Percentiles rank a stretch among this genome's conserved stretches.
Evolutionary conservation across 345 rosid species (phyloP).

Genomic region (Acer yangbiense): DNA sequence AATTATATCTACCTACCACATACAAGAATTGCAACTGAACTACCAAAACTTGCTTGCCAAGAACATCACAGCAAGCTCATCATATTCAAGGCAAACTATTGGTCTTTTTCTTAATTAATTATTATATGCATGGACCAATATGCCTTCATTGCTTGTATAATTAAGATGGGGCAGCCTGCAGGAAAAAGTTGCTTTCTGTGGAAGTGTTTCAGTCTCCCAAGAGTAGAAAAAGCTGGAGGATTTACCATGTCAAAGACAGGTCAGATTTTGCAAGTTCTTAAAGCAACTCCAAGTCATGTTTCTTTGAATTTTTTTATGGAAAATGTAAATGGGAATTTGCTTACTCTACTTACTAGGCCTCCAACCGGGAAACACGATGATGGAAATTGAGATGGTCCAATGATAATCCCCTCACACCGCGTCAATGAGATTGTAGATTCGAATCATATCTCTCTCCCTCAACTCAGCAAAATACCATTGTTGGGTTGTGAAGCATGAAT

Average conservation of each 20-base stretch:
- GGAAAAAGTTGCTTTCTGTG: neutral
- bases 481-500: no score
- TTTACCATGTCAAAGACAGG: neutral
- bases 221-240: no score
- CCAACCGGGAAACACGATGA: neutral
- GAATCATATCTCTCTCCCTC: no score
- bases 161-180: neutral
- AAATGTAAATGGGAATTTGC: neutral
- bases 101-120: conserved; percentile 11
- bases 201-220: neutral
- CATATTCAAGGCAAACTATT: neutral
- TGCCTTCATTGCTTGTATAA: neutral
- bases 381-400: neutral
- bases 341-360: neutral
- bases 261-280: neutral
- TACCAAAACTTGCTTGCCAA: conserved; percentile 23
- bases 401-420: no score
- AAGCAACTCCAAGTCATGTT: neutral
- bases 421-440: no score
- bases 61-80: conserved; percentile 5
- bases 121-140: conserved; percentile 1
- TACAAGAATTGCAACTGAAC: conserved; percentile 15
- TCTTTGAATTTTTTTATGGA: neutral
- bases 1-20: conserved; percentile 15
- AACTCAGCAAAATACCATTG: no score